A percentile compares a stretch with the other conserved stretches of the same genome.
Conservation (phyloP, 495 filamentous ascomycete genomes). For the Letharia lupina region DNA sequence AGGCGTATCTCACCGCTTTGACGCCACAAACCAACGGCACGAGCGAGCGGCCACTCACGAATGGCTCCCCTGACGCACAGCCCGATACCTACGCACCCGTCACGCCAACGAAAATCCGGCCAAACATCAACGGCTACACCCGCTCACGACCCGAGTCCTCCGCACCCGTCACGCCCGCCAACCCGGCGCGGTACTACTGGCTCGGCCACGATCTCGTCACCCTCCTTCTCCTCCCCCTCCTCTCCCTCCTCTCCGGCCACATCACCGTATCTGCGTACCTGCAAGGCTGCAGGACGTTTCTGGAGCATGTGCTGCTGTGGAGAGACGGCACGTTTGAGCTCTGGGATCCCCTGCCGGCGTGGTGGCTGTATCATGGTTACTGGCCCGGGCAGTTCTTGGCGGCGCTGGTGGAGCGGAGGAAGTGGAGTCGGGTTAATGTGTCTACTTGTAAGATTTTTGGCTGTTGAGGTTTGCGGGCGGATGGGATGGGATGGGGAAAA, state of each 20-base stretch:
- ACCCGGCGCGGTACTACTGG: conserved; percentile 43
- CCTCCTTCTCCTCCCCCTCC: conserved; percentile 38
- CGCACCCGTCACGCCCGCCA: background rate
- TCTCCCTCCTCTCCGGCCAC: conserved; percentile 22
- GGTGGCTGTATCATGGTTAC: conserved; percentile 52
- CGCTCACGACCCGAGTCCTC: background rate
- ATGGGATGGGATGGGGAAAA: background rate
- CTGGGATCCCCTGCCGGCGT: conserved; percentile 54
- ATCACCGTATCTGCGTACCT: conserved; percentile 11
- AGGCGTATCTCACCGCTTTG: conserved; percentile 36
- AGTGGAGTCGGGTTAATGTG: conserved; percentile 53
- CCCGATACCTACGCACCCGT: background rate
- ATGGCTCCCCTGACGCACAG: background rate
- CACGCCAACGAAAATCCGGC: background rate
- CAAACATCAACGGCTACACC: conserved; percentile 12
- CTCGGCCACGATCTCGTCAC: conserved; percentile 50
- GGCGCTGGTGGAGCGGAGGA: conserved; percentile 32
- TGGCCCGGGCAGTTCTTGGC: conserved; percentile 46
- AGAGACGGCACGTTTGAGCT: conserved; percentile 50
- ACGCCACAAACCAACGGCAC: conserved; percentile 14
- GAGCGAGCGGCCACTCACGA: background rate
- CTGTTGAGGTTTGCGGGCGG: conserved; percentile 22
- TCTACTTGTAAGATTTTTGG: conserved; percentile 51
- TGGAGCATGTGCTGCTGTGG: conserved; percentile 44
- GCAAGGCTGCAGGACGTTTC: conserved; percentile 26